phyloP scores from a whole-genome alignment of 2,329 filamentous ascomycete species.

The Penicillium crustosum region DNA sequence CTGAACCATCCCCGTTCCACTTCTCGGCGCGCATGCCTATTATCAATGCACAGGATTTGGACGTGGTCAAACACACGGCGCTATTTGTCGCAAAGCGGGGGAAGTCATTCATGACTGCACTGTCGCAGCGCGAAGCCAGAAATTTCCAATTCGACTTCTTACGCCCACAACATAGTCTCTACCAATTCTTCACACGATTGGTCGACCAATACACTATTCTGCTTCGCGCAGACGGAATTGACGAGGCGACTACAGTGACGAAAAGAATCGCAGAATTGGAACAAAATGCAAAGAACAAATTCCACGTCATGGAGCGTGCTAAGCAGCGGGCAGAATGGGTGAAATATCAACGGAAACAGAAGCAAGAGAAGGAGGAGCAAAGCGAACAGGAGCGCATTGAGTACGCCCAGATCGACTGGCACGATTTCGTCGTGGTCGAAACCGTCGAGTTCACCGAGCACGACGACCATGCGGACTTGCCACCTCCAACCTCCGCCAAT shows the following conservation, averaged over 20 bases:
- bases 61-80: slow-evolving; percentile 72
- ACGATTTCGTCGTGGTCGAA: slow-evolving; percentile 94
- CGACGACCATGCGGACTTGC: slow-evolving; percentile 82
- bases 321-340: slow-evolving; percentile 85
- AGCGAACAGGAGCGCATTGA: slow-evolving; percentile 75
- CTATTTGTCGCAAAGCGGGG: slow-evolving; percentile 92
- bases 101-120: slow-evolving; percentile 82
- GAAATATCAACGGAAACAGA: slow-evolving; percentile 80
- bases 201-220: slow-evolving; percentile 91
- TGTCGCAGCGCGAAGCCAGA: slow-evolving; percentile 82
- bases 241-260: slow-evolving; percentile 70
- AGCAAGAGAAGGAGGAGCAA: slow-evolving; percentile 83
- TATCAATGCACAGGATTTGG: slow-evolving; percentile 90
- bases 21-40: slow-evolving; percentile 97
- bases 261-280: slow-evolving; percentile 71
- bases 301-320: slow-evolving; percentile 74
- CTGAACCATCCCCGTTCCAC: slow-evolving; percentile 80
- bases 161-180: slow-evolving; percentile 89
- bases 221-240: slow-evolving; percentile 65
- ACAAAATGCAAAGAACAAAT: slow-evolving; percentile 74
- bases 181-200: slow-evolving; percentile 90
- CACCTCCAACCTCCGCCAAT: slow-evolving; percentile 82
- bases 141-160: slow-evolving; percentile 98
- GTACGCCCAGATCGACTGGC: slow-evolving; percentile 93
- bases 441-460: slow-evolving; percentile 88